These are phyloP conservation scores for Candida taoyuanica DNA, from an alignment of 805 yeast species.

Conservation along the genomic window DNA sequence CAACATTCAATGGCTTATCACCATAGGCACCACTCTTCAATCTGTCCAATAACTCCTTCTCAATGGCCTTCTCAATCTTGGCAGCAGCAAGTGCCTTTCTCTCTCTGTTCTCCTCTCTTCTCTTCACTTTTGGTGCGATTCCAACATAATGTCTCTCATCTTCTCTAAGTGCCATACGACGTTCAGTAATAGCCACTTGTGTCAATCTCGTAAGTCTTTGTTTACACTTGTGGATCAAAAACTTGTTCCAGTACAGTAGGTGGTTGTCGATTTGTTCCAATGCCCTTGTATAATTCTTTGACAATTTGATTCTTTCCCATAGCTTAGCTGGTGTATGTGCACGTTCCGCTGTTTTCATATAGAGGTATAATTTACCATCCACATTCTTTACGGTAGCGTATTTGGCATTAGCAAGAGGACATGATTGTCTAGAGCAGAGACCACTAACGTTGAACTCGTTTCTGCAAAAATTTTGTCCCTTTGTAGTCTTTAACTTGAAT, in stretches of 20 bases:
- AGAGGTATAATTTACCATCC: constrained; percentile 74
- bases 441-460: constrained; percentile 97
- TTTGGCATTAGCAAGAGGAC: constrained; percentile 93
- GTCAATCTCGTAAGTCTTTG: constrained; percentile 92
- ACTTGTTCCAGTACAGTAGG: constrained; percentile 89
- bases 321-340: constrained; percentile 90
- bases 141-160: constrained; percentile 94
- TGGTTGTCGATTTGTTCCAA: constrained; percentile 84
- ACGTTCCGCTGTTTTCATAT: constrained; percentile 97
- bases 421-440: constrained; percentile 85
- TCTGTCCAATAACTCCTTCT: constrained; percentile 89
- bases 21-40: constrained; percentile 98
- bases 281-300: constrained; percentile 86
- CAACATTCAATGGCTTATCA: constrained; percentile 95
- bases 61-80: constrained; percentile 92
- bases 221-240: constrained; percentile 87
- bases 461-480: constrained; percentile 88
- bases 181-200: constrained; percentile 92
- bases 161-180: constrained; percentile 84
- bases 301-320: constrained; percentile 92
- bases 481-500: constrained; percentile 83
- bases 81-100: constrained; percentile 97
- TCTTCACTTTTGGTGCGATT: constrained; percentile 86
- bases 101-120: constrained; percentile 92
- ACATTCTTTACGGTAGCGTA: constrained; percentile 83